Percentiles rank a stretch among this genome's conserved stretches.
Evolutionary conservation across 2,329 filamentous ascomycete genomes (phyloP).

Genomic region (Trichoderma citrinoviride): DNA sequence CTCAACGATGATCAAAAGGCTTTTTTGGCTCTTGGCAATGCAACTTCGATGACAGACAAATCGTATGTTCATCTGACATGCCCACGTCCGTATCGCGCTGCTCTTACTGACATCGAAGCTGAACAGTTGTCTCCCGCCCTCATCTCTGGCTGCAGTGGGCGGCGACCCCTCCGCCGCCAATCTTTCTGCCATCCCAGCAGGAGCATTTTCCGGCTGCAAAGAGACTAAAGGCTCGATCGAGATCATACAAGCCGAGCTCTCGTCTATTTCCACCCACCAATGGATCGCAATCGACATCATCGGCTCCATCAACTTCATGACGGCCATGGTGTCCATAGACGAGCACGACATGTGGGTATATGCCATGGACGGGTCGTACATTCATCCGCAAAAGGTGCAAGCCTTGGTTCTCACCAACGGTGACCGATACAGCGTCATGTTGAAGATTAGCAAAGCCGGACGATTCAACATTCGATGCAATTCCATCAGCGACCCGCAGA

Average conservation of each 20-base stretch:
- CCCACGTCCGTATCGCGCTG: accelerated
- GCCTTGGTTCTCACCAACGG: constrained; percentile 49
- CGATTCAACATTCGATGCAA: constrained; percentile 56
- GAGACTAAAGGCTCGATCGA: constrained; percentile 45
- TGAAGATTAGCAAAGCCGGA: constrained; percentile 46
- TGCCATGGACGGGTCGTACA: constrained; percentile 53
- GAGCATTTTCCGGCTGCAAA: constrained; percentile 47
- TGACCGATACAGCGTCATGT: constrained; percentile 50
- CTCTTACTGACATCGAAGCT: not conserved
- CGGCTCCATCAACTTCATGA: constrained; percentile 48
- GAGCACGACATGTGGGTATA: constrained; percentile 53
- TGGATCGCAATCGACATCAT: constrained; percentile 58
- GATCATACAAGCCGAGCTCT: constrained; percentile 39
- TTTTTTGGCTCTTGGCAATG: constrained; percentile 32
- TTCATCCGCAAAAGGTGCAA: constrained; percentile 50
- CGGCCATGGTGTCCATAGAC: constrained; percentile 48
- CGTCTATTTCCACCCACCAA: constrained; percentile 22
- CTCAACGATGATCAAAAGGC: constrained; percentile 34
- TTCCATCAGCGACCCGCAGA: constrained; percentile 49
- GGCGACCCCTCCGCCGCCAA: not conserved
- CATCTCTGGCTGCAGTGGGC: not conserved
- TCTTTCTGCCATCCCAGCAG: constrained; percentile 38
- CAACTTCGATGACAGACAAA: constrained; percentile 41
- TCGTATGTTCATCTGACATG: constrained; percentile 29
- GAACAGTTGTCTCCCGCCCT: not conserved